Conservation (phyloP, 352 stramenopile species). For the Phytophthora syringae region DNA sequence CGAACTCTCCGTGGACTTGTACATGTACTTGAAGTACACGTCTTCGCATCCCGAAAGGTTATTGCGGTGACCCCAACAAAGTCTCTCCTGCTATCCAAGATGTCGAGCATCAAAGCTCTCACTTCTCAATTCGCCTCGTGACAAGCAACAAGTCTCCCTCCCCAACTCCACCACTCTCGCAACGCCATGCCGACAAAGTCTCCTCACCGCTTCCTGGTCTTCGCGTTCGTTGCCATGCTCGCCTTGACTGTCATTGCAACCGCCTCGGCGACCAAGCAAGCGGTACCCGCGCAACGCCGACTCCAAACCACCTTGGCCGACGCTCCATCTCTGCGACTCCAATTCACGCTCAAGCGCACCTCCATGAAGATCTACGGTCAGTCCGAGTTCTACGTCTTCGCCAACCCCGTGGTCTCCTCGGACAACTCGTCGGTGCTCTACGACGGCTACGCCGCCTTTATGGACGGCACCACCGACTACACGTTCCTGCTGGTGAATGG, state of each 20-base stretch:
- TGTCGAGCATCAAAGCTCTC: no score
- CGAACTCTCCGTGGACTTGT: no score
- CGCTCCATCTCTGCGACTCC: slow-evolving; percentile 34
- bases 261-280: background rate
- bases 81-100: no score
- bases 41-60: no score
- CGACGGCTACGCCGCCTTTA: slow-evolving; percentile 30
- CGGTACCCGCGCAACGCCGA: background rate
- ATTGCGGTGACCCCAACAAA: no score
- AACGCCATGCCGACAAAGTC: slow-evolving; percentile 1
- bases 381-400: slow-evolving; percentile 43
- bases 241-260: slow-evolving; percentile 1
- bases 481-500: slow-evolving; percentile 36
- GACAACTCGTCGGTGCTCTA: slow-evolving; percentile 38
- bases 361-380: slow-evolving; percentile 39
- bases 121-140: slow-evolving; percentile 16
- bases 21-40: no score
- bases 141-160: background rate
- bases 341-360: slow-evolving; percentile 37
- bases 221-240: slow-evolving; percentile 7
- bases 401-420: slow-evolving; percentile 32
- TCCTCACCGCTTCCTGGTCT: background rate
- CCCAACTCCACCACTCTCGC: background rate
- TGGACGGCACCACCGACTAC: slow-evolving; percentile 20
- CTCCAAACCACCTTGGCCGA: slow-evolving; percentile 18